Evolutionary conservation across 768 basidiomycete species (phyloP), one percentile per base, ranked within the genome.

Genomic region (Hydnomerulius pinastri): DNA sequence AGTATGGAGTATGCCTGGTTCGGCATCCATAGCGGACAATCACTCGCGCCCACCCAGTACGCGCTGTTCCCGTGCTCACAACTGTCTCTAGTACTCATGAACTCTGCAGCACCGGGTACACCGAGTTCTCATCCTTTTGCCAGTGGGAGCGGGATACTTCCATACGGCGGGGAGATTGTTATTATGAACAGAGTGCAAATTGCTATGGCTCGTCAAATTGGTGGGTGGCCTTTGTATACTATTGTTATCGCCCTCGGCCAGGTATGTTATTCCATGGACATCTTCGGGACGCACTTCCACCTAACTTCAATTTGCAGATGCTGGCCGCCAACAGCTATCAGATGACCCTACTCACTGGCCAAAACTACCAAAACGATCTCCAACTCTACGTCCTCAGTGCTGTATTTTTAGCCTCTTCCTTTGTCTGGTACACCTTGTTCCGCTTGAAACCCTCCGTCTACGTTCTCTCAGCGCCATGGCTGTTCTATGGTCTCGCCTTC

Each of bases 251-350:
- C 86, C 24, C 56, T 88, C 25, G 93, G 93, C 28, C 93, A 91
- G 76, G 81, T 82, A 41, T 39, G 79, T 59, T 36, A 24, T 44
- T 55, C 48, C 20, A 13, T 29, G 1, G 10, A n/a, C 13, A 15
- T 8, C 18, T 45, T 47, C 15, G 10, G 21, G 25, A 28, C 27
- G 10, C 23, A 11, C 37, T 24, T 7, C 30, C n/a, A n/a, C n/a
- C 50, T 57, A 29, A 60, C 29, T 27, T 17, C 21, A 21, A 35
- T n/a, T 51, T 29, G 12, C 21, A 87, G 81, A 92, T 93, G 87
- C 71, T 93, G 55, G 85, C 87, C 49, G 92, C 92, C 3, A 92
- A 91, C 25, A 95, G 92, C 62, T 97, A 95, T 82, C 94, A 97
- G 71, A 89, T 96, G 62, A 95, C 92, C 15, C 72, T 97, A 29